Evolutionary conservation across 352 stramenopile genomes (phyloP).

Genomic region (Pythium coloratum): DNA sequence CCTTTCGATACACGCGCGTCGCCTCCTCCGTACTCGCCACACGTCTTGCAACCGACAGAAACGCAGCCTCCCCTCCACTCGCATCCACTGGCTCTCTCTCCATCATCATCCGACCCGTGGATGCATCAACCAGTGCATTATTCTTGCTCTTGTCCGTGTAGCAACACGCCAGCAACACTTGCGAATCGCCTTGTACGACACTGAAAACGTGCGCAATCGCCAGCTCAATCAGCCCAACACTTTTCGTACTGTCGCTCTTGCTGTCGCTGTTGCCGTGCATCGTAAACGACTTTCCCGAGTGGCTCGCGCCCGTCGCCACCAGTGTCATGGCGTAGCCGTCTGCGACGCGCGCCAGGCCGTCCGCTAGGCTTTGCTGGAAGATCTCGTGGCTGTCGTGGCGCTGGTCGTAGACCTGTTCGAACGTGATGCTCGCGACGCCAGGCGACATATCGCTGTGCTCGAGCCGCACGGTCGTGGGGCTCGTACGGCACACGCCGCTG

Average conservation of each 20-base stretch:
- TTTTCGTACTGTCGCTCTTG: neutral
- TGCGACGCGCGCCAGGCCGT: slow-evolving; percentile 27
- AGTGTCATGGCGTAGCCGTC: slow-evolving; percentile 42
- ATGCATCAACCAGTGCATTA: slow-evolving; percentile 12
- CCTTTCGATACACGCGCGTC: slow-evolving; percentile 33
- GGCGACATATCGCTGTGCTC: slow-evolving; percentile 80
- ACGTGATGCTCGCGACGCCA: slow-evolving; percentile 72
- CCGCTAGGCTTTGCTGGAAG: slow-evolving; percentile 45
- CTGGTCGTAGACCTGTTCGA: slow-evolving; percentile 68
- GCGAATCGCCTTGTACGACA: slow-evolving; percentile 11
- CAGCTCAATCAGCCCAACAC: slow-evolving; percentile 24
- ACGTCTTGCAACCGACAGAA: slow-evolving; percentile 33
- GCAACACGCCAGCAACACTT: slow-evolving; percentile 15
- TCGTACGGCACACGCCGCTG: slow-evolving; percentile 55
- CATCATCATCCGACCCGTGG: neutral
- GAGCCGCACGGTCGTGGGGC: slow-evolving; percentile 57
- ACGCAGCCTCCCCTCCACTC: neutral
- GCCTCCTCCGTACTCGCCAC: slow-evolving; percentile 38
- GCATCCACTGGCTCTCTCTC: neutral
- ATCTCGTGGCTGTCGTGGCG: slow-evolving; percentile 38
- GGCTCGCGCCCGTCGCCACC: slow-evolving; percentile 42
- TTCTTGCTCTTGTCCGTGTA: slow-evolving; percentile 9
- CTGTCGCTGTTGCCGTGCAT: slow-evolving; percentile 46
- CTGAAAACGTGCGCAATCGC: slow-evolving; percentile 24
- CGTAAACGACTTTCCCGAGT: slow-evolving; percentile 58